These are phyloP conservation scores for Saturnispora zaruensis DNA, from an alignment of 805 yeast genomes.

Conservation along the genomic window DNA sequence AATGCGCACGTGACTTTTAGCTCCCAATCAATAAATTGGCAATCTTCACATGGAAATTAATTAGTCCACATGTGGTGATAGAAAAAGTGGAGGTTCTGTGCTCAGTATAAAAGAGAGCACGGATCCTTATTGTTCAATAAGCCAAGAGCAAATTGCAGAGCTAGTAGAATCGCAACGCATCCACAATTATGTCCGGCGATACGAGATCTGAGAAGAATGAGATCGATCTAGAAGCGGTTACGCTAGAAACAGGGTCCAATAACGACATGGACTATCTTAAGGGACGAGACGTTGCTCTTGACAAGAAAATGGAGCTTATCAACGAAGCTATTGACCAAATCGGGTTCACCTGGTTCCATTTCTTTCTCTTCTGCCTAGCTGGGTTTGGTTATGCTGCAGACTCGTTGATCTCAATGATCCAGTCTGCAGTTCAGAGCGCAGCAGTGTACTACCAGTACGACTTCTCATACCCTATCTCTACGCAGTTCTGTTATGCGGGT, in stretches of 20 bases:
- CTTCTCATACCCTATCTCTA: constrained; percentile 35
- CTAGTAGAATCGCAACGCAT: no score
- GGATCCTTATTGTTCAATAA: background rate
- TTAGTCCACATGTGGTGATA: background rate
- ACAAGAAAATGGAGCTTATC: constrained; percentile 35
- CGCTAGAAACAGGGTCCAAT: background rate
- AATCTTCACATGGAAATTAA: background rate
- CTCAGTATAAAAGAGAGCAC: constrained; percentile 1
- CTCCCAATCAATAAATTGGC: background rate
- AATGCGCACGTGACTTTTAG: background rate
- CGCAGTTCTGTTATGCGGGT: constrained; percentile 42
- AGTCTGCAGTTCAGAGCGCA: constrained; percentile 37
- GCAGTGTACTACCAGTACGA: constrained; percentile 40
- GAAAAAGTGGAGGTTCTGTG: background rate
- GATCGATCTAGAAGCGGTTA: background rate
- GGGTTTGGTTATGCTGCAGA: constrained; percentile 53
- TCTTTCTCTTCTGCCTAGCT: constrained; percentile 40
- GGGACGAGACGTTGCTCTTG: constrained; percentile 30
- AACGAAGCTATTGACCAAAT: constrained; percentile 52
- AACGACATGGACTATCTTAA: constrained; percentile 13
- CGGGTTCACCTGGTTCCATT: constrained; percentile 51
- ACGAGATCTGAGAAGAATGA: background rate
- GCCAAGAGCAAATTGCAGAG: background rate
- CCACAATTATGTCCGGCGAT: background rate
- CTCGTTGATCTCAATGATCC: constrained; percentile 41